Evolutionary conservation across 2,329 filamentous ascomycete species (phyloP), one percentile per base, ranked within the genome.

Genomic region (Penicillium sp.): DNA sequence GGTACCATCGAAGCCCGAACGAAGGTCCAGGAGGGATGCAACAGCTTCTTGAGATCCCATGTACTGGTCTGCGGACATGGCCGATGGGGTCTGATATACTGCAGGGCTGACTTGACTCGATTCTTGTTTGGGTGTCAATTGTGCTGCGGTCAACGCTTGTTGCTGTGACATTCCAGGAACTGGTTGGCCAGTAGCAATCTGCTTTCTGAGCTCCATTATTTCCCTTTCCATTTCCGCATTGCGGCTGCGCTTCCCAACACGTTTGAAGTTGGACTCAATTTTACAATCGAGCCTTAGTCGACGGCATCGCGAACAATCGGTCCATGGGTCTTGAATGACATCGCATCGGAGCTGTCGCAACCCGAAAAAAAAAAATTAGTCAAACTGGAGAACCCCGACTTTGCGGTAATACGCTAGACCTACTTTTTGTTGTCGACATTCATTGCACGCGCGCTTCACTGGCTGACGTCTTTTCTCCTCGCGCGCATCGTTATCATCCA

Each of bases 371-470:
- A 40, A 41, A 52, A 58, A 23, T 61, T 57, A 57, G 61, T 50
- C 53, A 31, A 55, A 31, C 19, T 36, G 4, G 5, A 31, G 10
- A n/a, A 50, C 19, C 13, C 27, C 27, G 13, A 52, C 16, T 31
- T 43, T 25, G 27, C 41, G 19, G 21, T 31, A 19, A 19, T 31
- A 31, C 13, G 15, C 16, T 27, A 19, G 16, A 41, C 40, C 16
- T 62, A 88, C 86, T 79, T 88, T 88, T 68, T 89, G 86, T 72
- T 89, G 86, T 49, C 86, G 79, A 70, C 86, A 89, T 68, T 88
- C 85, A 70, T 88, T 88, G 71, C 86, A 88, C 21, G 86, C 86
- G 67, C 86, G 79, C 75, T 88, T 86, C 60, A 81, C 76, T 2
- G 79, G 79, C 56, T 75, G 75, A 57, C 76, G 71, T 58, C 71